These are phyloP conservation scores for Aleurites moluccanus DNA, from an alignment of 441 rosid genomes.

Conservation along the genomic window DNA sequence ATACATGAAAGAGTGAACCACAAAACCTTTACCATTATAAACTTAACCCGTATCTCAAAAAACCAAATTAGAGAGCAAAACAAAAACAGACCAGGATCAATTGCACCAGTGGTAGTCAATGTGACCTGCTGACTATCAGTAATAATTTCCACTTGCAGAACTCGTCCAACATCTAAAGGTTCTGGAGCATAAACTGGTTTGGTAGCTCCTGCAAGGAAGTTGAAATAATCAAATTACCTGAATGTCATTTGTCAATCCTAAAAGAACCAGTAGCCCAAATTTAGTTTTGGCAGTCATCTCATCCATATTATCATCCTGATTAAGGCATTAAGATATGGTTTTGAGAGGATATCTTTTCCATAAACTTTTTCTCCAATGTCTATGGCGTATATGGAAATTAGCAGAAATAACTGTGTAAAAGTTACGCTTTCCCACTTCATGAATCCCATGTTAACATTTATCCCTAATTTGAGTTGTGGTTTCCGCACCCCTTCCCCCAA, in stretches of 20 bases:
- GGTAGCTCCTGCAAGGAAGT: constrained; percentile 67
- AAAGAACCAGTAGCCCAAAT: not conserved
- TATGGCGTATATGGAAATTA: not conserved
- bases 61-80: constrained; percentile 21
- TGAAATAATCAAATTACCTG: constrained; percentile 15
- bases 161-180: constrained; percentile 85
- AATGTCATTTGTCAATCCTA: not conserved
- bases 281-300: not conserved
- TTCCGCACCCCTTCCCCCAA: not conserved
- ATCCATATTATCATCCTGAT: not conserved
- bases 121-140: constrained; percentile 49
- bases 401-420: not conserved
- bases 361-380: not conserved
- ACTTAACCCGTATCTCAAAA: not conserved
- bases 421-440: not conserved
- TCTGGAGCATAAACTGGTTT: constrained; percentile 91
- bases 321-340: not conserved
- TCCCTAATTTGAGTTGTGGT: not conserved
- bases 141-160: constrained; percentile 65
- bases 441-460: not conserved
- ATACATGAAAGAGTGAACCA: constrained; percentile 4
- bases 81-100: constrained; percentile 71
- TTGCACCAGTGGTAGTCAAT: constrained; percentile 66
- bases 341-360: not conserved
- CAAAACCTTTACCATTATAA: not conserved